Conservation (phyloP, 345 rosid species). For the Reutealis trisperma region DNA sequence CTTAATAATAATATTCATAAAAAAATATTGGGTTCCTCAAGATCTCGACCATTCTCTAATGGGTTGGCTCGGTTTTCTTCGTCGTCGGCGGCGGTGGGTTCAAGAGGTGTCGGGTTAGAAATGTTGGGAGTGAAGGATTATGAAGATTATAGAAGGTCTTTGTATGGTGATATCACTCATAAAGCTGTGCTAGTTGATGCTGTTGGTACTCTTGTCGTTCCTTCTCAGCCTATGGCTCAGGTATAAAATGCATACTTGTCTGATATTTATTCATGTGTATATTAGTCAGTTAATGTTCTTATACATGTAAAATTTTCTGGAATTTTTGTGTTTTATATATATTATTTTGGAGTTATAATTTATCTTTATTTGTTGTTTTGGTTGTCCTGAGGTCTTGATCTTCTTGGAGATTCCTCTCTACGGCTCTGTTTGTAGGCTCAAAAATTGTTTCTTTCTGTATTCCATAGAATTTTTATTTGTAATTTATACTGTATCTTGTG, state of each 20-base stretch:
- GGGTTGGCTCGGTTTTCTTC: constrained; percentile 12
- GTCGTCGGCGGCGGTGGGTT: constrained; percentile 4
- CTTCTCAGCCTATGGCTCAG: constrained; percentile 99
- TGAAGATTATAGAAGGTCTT: constrained; percentile 75
- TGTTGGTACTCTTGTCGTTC: constrained; percentile 86
- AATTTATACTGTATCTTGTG: background rate
- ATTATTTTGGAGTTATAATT: background rate
- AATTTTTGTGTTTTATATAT: background rate
- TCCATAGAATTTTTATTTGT: background rate
- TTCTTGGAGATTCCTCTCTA: background rate
- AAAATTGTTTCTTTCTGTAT: too few species aligned
- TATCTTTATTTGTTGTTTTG: background rate
- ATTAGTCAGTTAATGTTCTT: background rate
- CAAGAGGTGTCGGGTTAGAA: constrained; percentile 2
- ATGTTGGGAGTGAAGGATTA: constrained; percentile 63
- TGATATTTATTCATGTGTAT: background rate
- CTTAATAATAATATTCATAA: background rate
- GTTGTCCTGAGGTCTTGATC: background rate
- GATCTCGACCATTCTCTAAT: background rate
- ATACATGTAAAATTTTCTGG: background rate
- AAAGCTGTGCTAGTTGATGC: constrained; percentile 93
- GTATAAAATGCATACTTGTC: constrained; percentile 24
- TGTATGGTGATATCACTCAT: constrained; percentile 80
- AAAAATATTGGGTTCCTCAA: background rate
- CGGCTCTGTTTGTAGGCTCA: background rate